Base-by-base conservation (phyloP, 2,329 filamentous ascomycete genomes). In the Sporothrix brasiliensis region DNA sequence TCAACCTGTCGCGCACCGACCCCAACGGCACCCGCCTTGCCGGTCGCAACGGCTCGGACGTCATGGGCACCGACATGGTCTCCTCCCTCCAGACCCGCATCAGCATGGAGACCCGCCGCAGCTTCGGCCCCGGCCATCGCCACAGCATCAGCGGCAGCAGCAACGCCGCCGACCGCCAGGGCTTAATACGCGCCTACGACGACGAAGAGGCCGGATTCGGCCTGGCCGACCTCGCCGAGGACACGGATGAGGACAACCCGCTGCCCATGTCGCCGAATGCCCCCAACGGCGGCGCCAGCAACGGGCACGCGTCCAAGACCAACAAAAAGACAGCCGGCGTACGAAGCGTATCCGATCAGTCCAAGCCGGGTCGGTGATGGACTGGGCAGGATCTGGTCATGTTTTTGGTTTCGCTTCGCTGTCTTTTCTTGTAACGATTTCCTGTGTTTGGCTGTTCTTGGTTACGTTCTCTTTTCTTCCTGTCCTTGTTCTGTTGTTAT, bases 1-100 rank as follows among this genome's bases (percentile, higher is more conserved):
- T 98, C 75, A 98, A 98, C 77, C 88, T 99, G n/a, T 97, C 94
- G 0, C 90, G 95, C 76, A 87, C 90, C 74, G 95, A 99, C 77
- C 93, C 95, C 0, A 89, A 97, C 77, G 94, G 94, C 67, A 88
- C 85, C 71, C 87, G 86, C 71, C 79, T 90, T 74, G 58, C 39
- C 39, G 86, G 87, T 69, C 89, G 82, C 60, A 78, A 85, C 74
- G 86, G 87, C 71, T 86, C 89, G 67, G 92, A 97, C 77, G 91
- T 91, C 65, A 91, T 94, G 4, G 95, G 94, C 14, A 97, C 94
- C 16, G 95, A 99, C 78, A 92, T 92, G 79, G 88, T 99, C 70
- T 93, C 93, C 39, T 92, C 92, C 74, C 87, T 97, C 74, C 92
- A 95, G 77, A 98, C 95, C 21, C 89, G 96, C 72, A 88, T 93